Conservation (phyloP, 345 rosid genomes). For the Mallotus nudiflorus region DNA sequence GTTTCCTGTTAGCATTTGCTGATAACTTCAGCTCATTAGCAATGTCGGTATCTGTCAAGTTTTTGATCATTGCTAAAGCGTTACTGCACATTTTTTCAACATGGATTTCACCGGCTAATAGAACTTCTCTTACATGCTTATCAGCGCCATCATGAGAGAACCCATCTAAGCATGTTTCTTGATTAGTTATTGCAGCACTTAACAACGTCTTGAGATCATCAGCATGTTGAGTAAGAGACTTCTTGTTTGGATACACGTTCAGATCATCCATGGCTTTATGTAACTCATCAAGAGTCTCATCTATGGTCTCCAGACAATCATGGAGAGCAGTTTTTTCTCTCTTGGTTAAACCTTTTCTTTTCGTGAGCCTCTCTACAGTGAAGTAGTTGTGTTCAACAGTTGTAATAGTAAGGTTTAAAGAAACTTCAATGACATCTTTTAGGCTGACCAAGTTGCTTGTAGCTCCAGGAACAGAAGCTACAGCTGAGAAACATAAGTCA, state of each 20-base stretch:
- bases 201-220: constrained; percentile 76
- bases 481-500: constrained; percentile 68
- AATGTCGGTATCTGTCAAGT: constrained; percentile 64
- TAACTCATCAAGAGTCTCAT: constrained; percentile 80
- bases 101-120: constrained; percentile 42
- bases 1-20: constrained; percentile 39
- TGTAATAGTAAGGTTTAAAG: constrained; percentile 27
- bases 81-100: constrained; percentile 66
- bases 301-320: constrained; percentile 85
- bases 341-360: constrained; percentile 31
- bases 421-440: constrained; percentile 38
- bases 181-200: constrained; percentile 92
- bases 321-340: constrained; percentile 78
- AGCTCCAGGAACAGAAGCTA: constrained; percentile 43
- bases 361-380: constrained; percentile 29
- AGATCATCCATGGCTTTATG: constrained; percentile 58
- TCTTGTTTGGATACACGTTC: constrained; percentile 55
- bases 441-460: constrained; percentile 27
- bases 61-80: constrained; percentile 61
- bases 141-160: constrained; percentile 63
- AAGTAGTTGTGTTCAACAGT: constrained; percentile 35
- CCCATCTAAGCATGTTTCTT: constrained; percentile 84
- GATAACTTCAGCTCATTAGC: constrained; percentile 30
- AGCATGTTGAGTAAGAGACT: constrained; percentile 63
- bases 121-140: constrained; percentile 38